These are phyloP conservation scores for Rusavskia elegans DNA, from an alignment of 495 filamentous ascomycete genomes.

Conservation along the genomic window DNA sequence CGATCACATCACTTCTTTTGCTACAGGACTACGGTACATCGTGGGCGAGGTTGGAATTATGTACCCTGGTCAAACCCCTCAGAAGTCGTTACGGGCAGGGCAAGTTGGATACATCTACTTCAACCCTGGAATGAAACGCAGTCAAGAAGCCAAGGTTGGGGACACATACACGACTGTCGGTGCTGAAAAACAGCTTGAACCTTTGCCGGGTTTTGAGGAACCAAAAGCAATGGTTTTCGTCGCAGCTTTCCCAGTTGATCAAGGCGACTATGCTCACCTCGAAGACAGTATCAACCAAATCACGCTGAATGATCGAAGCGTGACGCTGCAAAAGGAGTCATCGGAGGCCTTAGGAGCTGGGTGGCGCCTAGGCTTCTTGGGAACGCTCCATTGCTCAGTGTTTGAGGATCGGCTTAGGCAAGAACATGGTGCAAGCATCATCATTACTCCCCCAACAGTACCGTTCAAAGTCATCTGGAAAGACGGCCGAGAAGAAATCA, in stretches of 20 bases:
- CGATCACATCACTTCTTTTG: conserved; percentile 70
- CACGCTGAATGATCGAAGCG: conserved; percentile 84
- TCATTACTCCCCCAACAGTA: conserved; percentile 91
- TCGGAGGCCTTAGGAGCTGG: conserved; percentile 88
- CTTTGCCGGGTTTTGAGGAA: conserved; percentile 86
- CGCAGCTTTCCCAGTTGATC: conserved; percentile 85
- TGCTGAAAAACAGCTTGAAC: conserved; percentile 56
- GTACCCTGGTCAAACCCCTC: conserved; percentile 77
- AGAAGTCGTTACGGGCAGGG: conserved; percentile 65
- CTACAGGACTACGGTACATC: conserved; percentile 69
- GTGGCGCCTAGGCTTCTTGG: conserved; percentile 89
- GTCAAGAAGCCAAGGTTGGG: conserved; percentile 86
- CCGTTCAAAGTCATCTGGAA: conserved; percentile 72
- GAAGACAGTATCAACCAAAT: conserved; percentile 92
- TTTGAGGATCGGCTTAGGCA: conserved; percentile 94
- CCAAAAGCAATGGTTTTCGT: conserved; percentile 99
- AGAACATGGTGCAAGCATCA: conserved; percentile 88
- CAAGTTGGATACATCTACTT: conserved; percentile 95
- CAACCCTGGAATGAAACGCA: conserved; percentile 95
- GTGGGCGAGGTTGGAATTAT: conserved; percentile 96
- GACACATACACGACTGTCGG: conserved; percentile 88
- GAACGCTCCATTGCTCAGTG: conserved; percentile 90
- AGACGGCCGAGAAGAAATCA: conserved; percentile 54
- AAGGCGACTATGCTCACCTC: conserved; percentile 68
- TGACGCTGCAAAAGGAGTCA: conserved; percentile 83